A percentile compares a stretch with the other conserved stretches of the same genome.
Conservation (phyloP, 352 stramenopile genomes). For the Pythium dissimile region DNA sequence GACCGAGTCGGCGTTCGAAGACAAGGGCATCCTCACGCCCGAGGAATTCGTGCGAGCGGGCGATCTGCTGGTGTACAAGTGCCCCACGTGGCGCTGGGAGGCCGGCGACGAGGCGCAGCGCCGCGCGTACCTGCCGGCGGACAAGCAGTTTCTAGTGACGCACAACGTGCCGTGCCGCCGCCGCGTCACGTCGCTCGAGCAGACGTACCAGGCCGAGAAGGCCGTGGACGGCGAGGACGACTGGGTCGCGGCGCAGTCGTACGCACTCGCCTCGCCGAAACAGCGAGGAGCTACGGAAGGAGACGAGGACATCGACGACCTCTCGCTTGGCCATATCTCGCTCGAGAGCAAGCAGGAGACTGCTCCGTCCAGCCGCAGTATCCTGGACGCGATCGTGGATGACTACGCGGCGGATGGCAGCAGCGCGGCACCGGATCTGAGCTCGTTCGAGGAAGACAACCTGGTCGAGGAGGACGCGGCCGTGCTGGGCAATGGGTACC, state of each 20-base stretch:
- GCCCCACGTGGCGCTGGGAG: slow-evolving; percentile 95
- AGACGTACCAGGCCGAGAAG: slow-evolving; percentile 68
- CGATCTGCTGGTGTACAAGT: slow-evolving; percentile 96
- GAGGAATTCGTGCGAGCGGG: slow-evolving; percentile 95
- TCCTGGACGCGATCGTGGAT: slow-evolving; percentile 69
- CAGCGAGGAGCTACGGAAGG: not conserved
- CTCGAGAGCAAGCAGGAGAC: slow-evolving; percentile 26
- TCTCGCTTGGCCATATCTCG: slow-evolving; percentile 65
- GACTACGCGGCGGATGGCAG: slow-evolving; percentile 44
- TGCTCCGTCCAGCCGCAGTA: slow-evolving; percentile 21
- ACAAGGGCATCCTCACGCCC: slow-evolving; percentile 94
- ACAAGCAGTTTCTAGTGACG: slow-evolving; percentile 90
- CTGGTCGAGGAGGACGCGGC: slow-evolving; percentile 70
- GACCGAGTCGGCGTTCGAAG: slow-evolving; percentile 91
- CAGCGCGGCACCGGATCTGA: slow-evolving; percentile 40
- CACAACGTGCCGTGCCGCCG: slow-evolving; percentile 87
- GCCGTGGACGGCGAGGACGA: slow-evolving; percentile 84
- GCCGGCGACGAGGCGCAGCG: slow-evolving; percentile 55
- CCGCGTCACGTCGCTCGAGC: slow-evolving; percentile 72
- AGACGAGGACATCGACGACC: slow-evolving; percentile 25
- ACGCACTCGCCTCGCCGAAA: slow-evolving; percentile 36
- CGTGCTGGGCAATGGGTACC: slow-evolving; percentile 36
- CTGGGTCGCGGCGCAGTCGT: slow-evolving; percentile 88
- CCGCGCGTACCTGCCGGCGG: slow-evolving; percentile 65
- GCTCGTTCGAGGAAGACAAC: slow-evolving; percentile 74